A percentile compares a stretch with the other conserved stretches of the same genome.
Evolutionary conservation across 495 filamentous ascomycete species (phyloP).

Genomic region (Xylaria sp.): DNA sequence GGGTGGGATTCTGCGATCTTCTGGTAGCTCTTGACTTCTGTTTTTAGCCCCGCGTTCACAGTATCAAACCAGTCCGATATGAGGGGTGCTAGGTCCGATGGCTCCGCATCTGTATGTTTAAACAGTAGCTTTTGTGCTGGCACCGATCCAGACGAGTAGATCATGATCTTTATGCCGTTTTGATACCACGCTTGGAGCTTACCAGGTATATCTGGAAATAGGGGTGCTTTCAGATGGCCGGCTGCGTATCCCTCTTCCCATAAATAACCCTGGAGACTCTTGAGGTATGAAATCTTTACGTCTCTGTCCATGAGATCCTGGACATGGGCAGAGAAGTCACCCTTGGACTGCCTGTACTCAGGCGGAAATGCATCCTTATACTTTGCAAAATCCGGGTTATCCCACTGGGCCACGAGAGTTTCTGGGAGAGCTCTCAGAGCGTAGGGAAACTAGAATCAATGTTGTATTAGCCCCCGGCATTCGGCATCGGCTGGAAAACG

Average conservation of each 20-base stretch:
- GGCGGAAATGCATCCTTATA: slow-evolving; percentile 69
- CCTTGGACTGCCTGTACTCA: slow-evolving; percentile 57
- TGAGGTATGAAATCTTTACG: slow-evolving; percentile 72
- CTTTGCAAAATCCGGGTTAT: slow-evolving; percentile 59
- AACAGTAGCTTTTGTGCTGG: slow-evolving; percentile 76
- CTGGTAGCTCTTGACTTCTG: slow-evolving; percentile 64
- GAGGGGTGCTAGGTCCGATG: slow-evolving; percentile 61
- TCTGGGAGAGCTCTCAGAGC: slow-evolving; percentile 65
- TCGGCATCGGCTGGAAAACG: background rate
- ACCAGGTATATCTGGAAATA: slow-evolving; percentile 71
- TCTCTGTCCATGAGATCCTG: slow-evolving; percentile 69
- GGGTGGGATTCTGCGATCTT: slow-evolving; percentile 58
- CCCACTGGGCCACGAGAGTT: slow-evolving; percentile 66
- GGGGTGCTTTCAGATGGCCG: slow-evolving; percentile 66
- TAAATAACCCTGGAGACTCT: slow-evolving; percentile 75
- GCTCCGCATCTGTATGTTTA: slow-evolving; percentile 62
- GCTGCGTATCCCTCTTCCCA: slow-evolving; percentile 70
- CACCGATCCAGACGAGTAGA: slow-evolving; percentile 76
- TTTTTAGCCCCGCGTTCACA: slow-evolving; percentile 74
- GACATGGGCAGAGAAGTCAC: slow-evolving; percentile 63
- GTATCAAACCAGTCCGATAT: slow-evolving; percentile 73
- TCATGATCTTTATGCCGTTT: slow-evolving; percentile 58
- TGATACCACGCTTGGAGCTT: slow-evolving; percentile 59
- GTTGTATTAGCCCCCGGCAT: slow-evolving; percentile 30
- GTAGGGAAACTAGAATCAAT: slow-evolving; percentile 70